Evolutionary conservation across 2,329 filamentous ascomycete species (phyloP), one percentile per base, ranked within the genome.

Genomic region (Calycina marina): DNA sequence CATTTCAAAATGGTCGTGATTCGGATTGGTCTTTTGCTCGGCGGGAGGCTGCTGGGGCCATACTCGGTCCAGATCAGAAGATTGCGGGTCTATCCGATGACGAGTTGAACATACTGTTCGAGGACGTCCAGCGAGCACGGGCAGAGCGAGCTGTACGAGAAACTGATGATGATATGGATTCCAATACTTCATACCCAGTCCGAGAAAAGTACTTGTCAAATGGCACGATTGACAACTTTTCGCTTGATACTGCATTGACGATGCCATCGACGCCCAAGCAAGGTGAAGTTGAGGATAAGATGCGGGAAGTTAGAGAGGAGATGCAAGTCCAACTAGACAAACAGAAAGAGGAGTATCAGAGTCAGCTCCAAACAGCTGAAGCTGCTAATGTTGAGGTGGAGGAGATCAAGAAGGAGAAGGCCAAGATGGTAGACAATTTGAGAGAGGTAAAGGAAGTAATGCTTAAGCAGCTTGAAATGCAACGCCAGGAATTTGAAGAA

Each of bases 151-250:
- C 84, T 33, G 68, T 60, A 31, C 73, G 85, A 14, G 85, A 88
- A 39, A 77, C 78, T 25, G 82, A 88, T 35, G 88, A 94, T 35
- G 90, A 96, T 52, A 73, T 77, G 33, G 90, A 98, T 44, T 94
- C 88, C 0, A 72, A 80, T 29, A 80, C 77, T 16, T 94, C 88
- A 1, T 94, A 86, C 50, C 78, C 84, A 2, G 65, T 86, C 17
- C 70, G 90, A 31, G 90, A 98, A 47, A 96, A 96, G 51, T 96
- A 96, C 56, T 72, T 93, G 61, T 94, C 86, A 3, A 90, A 80
- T 34, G 88, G 88, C 2, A 94, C 88, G 0, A 67, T 96, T 32
- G 90, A 98, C 57, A 94, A 93, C 52, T 90, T 94, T 49, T 96
- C 88, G 2, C 65, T 98, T 11, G 90, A 98, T 52, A 98, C 90